Percentiles rank a stretch among this genome's conserved stretches.
Conservation (phyloP, 805 yeast genomes). For the Pichia occidentalis region DNA sequence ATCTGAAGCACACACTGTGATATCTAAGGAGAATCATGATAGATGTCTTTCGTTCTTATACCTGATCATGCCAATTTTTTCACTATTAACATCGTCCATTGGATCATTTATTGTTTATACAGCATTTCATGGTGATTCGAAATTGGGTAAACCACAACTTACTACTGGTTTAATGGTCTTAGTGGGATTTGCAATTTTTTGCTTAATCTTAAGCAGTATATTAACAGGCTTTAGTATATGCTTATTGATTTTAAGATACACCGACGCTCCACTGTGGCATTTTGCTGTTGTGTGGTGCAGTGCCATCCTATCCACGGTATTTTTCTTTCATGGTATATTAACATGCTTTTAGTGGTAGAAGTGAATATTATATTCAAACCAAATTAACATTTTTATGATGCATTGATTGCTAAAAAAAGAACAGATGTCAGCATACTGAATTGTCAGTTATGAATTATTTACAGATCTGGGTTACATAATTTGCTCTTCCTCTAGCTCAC, state of each 20-base stretch:
- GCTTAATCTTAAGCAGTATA: constrained; percentile 32
- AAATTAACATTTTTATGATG: neutral
- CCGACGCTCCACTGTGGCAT: constrained; percentile 36
- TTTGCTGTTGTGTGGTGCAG: constrained; percentile 37
- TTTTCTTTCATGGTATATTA: constrained; percentile 37
- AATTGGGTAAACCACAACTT: constrained; percentile 9
- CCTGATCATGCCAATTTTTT: constrained; percentile 31
- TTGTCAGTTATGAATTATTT: neutral
- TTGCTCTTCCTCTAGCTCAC: too few species aligned
- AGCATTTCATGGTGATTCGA: constrained; percentile 16
- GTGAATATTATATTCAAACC: too few species aligned
- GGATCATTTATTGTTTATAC: constrained; percentile 32
- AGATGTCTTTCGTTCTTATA: constrained; percentile 40
- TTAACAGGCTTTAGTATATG: constrained; percentile 39
- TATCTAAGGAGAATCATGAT: constrained; percentile 33
- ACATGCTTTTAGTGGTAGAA: constrained; percentile 20
- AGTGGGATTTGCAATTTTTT: constrained; percentile 35
- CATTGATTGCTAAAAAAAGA: neutral
- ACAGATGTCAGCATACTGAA: neutral
- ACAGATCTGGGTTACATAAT: neutral
- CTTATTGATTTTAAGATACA: constrained; percentile 36
- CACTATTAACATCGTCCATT: constrained; percentile 37
- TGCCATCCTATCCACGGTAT: constrained; percentile 33
- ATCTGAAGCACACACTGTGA: constrained; percentile 14
- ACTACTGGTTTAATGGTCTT: constrained; percentile 20